phyloP scores from a whole-genome alignment of 208 protist species.

The Acanthamoeba castellanii region DNA sequence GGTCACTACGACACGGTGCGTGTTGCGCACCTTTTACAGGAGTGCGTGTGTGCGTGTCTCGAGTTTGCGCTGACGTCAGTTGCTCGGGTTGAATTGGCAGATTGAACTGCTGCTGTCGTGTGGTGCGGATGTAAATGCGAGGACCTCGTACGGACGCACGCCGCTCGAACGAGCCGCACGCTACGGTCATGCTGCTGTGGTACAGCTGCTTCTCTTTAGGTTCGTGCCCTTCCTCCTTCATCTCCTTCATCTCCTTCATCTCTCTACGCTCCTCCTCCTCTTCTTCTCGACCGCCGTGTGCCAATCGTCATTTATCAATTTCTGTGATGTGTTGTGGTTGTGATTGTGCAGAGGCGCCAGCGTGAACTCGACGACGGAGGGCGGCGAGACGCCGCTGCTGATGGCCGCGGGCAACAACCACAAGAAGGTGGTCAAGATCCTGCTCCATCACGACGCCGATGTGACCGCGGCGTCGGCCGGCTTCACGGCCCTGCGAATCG shows the following conservation, averaged over 20 bases:
- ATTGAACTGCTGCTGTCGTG: constrained; percentile 5
- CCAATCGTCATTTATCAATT: too few relatives aligned
- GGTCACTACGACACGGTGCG: constrained; percentile 34
- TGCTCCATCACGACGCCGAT: constrained; percentile 5
- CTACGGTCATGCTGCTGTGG: constrained; percentile 21
- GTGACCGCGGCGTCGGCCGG: constrained; percentile 10
- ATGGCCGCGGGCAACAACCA: constrained; percentile 44
- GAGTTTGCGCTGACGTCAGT: too few relatives aligned
- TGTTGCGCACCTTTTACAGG: too few relatives aligned
- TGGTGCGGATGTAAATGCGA: neutral
- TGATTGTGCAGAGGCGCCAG: neutral
- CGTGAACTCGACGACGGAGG: constrained; percentile 24
- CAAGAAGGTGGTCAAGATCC: constrained; percentile 43
- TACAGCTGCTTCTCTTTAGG: neutral
- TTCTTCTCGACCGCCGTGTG: too few relatives aligned
- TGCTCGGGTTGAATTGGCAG: neutral
- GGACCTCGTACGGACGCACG: constrained; percentile 4
- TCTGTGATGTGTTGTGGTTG: neutral
- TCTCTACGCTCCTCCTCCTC: neutral
- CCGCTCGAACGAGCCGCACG: constrained; percentile 21
- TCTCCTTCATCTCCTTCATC: neutral
- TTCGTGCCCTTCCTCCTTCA: neutral
- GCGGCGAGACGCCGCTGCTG: constrained; percentile 23
- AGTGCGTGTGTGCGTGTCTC: too few relatives aligned
- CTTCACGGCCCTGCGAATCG: constrained; percentile 33